phyloP scores from a whole-genome alignment of 352 stramenopile species.

The Globisporangium spinosum region DNA sequence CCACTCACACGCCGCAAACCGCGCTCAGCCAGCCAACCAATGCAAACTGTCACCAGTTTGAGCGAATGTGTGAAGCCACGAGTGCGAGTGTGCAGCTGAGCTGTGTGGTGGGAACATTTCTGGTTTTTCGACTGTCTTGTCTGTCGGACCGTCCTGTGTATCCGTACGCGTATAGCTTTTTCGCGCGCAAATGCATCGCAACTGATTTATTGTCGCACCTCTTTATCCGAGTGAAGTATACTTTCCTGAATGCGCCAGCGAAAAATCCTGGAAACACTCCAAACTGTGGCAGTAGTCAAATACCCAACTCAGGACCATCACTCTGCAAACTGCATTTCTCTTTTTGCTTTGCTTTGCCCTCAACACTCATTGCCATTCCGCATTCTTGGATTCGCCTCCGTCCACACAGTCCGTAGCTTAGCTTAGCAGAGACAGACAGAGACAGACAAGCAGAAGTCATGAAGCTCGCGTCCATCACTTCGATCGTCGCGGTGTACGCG shows the following conservation, averaged over 20 bases:
- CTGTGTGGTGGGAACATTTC: not conserved
- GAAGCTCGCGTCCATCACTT: slow-evolving; percentile 3
- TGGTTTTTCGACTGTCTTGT: slow-evolving; percentile 1
- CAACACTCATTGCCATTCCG: not conserved
- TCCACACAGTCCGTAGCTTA: not conserved
- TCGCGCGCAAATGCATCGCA: not conserved
- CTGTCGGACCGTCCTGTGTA: not conserved
- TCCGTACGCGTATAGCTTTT: not conserved
- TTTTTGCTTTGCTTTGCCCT: not conserved
- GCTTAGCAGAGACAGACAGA: not conserved
- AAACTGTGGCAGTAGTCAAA: not conserved
- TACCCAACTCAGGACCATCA: not conserved
- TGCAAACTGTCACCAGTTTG: not conserved
- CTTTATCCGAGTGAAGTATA: not conserved
- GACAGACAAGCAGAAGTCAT: not conserved
- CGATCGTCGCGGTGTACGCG: not conserved
- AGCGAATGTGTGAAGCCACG: not conserved
- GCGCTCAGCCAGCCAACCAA: slow-evolving; percentile 1
- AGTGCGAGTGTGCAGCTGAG: slow-evolving; percentile 3
- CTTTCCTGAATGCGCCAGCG: not conserved
- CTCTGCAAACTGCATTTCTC: not conserved
- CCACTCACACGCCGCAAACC: not conserved
- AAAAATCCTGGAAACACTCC: slow-evolving; percentile 2
- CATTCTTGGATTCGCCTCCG: slow-evolving; percentile 11
- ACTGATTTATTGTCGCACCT: not conserved